Evolutionary conservation across 1,284 basidiomycete species (phyloP).

Genomic region (Papiliotrema nemorosa): DNA sequence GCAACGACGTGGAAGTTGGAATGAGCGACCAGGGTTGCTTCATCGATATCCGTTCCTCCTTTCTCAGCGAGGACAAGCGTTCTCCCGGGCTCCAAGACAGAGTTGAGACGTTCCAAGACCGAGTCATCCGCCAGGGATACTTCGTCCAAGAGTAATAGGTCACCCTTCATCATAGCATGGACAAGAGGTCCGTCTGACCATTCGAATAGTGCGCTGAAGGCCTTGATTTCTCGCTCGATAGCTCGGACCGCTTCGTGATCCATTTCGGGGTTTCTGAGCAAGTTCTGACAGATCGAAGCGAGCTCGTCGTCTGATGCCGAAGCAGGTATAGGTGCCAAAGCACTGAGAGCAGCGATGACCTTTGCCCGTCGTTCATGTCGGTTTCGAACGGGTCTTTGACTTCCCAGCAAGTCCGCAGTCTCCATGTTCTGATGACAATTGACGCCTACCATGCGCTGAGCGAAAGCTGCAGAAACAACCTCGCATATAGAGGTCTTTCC

Average conservation of each 20-base stretch:
- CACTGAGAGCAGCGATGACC: constrained; percentile 36
- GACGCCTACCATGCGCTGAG: constrained; percentile 66
- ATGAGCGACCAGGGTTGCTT: constrained; percentile 64
- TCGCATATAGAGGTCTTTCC: constrained; percentile 98
- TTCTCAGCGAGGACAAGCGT: constrained; percentile 91
- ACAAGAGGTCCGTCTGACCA: constrained; percentile 96
- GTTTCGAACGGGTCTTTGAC: constrained; percentile 88
- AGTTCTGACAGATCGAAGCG: constrained; percentile 9
- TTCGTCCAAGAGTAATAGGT: constrained; percentile 90
- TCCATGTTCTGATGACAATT: constrained; percentile 99
- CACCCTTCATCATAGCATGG: constrained; percentile 82
- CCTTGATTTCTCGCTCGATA: constrained; percentile 47
- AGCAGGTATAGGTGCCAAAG: constrained; percentile 22
- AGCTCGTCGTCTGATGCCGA: constrained; percentile 30
- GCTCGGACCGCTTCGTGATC: constrained; percentile 12
- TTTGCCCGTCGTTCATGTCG: constrained; percentile 53
- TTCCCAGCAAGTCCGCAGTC: constrained; percentile 93
- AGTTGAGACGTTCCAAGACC: constrained; percentile 94
- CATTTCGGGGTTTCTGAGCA: constrained; percentile 17
- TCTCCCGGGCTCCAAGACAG: constrained; percentile 86
- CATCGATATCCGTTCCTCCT: constrained; percentile 69
- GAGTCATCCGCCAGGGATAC: constrained; percentile 98
- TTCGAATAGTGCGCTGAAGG: constrained; percentile 74
- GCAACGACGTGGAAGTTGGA: constrained; percentile 83
- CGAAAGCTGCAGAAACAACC: constrained; percentile 68